Base-by-base conservation (phyloP, 805 yeast species). In the Danielia oregonensis region DNA sequence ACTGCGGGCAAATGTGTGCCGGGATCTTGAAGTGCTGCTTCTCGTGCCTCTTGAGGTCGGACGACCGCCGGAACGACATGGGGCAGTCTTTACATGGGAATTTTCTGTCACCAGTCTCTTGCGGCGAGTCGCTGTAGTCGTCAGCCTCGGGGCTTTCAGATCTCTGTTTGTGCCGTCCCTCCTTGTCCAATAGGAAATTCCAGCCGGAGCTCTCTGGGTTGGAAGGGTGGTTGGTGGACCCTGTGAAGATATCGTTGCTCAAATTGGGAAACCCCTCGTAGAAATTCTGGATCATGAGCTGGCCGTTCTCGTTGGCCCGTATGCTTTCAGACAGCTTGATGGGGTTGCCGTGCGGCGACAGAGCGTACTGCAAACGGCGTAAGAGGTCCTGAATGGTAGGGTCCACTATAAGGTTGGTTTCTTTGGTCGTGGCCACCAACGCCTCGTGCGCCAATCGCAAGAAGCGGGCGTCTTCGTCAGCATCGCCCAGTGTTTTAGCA, bases 41-140 rank as follows among this genome's bases (percentile, higher is more conserved):
- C 48, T 79, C 85, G 51, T 83, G 93, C 36, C 91, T 68, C 52
- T 79, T 79, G 46, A 82, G 65, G 57, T 82, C 91, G 2, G 81
- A 72, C 1, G 83, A 73, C 24, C 93, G 64, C 34, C 82, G 68
- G 55, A 84, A 84, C 23, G 78, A 70, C 61, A 81, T 62, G 2
- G 70, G 55, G 55, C 94, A 84, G 43, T 74, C 71, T 4, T 55
- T 49, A 54, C 94, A 84, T 5, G 73, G 65, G 47, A 68, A 79
- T 29, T 74, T 72, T 42, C 76, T 48, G 17, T 32, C 34, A 9
- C 22, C 24, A n/a, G 8, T 6, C 11, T 17, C 10, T 9, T 6
- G 22, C 9, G 22, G 9, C 22, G 22, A 19, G 9, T 19, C 22
- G 14, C 24, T 32, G n/a, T 18, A 25, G 11, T 18, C 9, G 12